A percentile compares a stretch with the other conserved stretches of the same genome.
These are phyloP conservation scores for Cystobasidium onofrii DNA, from an alignment of 768 basidiomycete species.

Conservation along the genomic window DNA sequence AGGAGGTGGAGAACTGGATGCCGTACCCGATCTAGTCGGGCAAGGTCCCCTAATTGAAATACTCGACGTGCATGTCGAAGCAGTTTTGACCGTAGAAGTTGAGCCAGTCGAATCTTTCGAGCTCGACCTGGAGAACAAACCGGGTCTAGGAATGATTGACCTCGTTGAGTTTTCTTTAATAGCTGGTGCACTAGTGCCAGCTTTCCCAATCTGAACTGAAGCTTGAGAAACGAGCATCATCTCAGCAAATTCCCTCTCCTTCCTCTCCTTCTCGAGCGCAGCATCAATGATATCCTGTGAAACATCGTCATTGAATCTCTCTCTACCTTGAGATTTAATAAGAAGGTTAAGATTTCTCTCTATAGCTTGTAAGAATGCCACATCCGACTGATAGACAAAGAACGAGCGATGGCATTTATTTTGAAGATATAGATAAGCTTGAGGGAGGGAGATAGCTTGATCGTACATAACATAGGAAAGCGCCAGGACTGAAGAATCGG, in stretches of 20 bases:
- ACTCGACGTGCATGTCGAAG: background rate
- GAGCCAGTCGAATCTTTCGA: background rate
- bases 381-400: slow-evolving; percentile 79
- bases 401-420: slow-evolving; percentile 57
- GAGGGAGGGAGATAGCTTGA: slow-evolving; percentile 55
- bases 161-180: too few relatives aligned
- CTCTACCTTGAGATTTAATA: slow-evolving; percentile 3
- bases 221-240: background rate
- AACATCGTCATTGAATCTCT: slow-evolving; percentile 33
- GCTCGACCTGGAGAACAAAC: slow-evolving; percentile 20
- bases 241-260: slow-evolving; percentile 29
- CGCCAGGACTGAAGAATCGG: slow-evolving; percentile 81
- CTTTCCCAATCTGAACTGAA: too few relatives aligned
- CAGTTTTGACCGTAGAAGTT: background rate
- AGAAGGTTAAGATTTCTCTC: slow-evolving; percentile 23
- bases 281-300: slow-evolving; percentile 33
- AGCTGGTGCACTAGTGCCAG: too few relatives aligned
- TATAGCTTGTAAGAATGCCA: slow-evolving; percentile 50
- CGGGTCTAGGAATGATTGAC: slow-evolving; percentile 6
- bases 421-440: slow-evolving; percentile 88
- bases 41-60: background rate
- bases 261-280: slow-evolving; percentile 22
- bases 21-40: too few relatives aligned
- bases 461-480: slow-evolving; percentile 71
- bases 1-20: background rate